Base-by-base conservation (phyloP, 208 protist genomes). In the Leishmania tarentolae region DNA sequence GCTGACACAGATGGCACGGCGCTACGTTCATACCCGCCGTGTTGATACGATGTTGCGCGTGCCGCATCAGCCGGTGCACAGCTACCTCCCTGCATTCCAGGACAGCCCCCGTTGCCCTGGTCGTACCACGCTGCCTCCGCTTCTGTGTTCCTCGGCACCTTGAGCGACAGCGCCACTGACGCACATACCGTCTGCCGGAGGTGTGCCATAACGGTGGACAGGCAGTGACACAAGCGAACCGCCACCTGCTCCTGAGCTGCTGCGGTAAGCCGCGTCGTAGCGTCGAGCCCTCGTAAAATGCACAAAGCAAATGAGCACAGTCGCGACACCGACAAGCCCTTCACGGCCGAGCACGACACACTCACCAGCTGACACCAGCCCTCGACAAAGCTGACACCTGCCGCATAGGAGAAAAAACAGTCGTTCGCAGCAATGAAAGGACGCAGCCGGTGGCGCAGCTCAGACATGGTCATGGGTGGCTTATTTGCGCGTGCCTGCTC, bases 161-260 rank as follows among this genome's bases (percentile, higher is more conserved):
- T 65, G 35, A 63, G 74, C 56, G 74, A 77, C 35, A 50, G 74
- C 52, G 74, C 74, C 37, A 77, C 53, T 7, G 74, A 61, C 24
- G 76, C 50, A 35, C 76, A 79, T 24, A 79, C 44, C 24, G 59
- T 79, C 35, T 82, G 66, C 46, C 82, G 71, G 72, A 96, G 83
- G 59, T 95, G 88, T 2, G 83, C 86, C 76, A 91, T 84, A 52
- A 96, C 73, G 7, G 93, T 96, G 76, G 90, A 84, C 47, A 95
- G 79, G 47, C 86, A 91, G 81, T 88, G 80, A 79, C 87, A 93
- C 40, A 97, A 76, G 1, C 80, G 87, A 47, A 85, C 88, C 17
- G 87, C 80, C 56, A 95, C 86, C 85, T 93, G 90, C 81, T 97
- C 93, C 75, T 97, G 93, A n/a, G 93, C 91, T 7, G 91, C 88